Evolutionary conservation across 495 filamentous ascomycete species (phyloP), one percentile per base, ranked within the genome.

Genomic region (Pyronema domesticum): DNA sequence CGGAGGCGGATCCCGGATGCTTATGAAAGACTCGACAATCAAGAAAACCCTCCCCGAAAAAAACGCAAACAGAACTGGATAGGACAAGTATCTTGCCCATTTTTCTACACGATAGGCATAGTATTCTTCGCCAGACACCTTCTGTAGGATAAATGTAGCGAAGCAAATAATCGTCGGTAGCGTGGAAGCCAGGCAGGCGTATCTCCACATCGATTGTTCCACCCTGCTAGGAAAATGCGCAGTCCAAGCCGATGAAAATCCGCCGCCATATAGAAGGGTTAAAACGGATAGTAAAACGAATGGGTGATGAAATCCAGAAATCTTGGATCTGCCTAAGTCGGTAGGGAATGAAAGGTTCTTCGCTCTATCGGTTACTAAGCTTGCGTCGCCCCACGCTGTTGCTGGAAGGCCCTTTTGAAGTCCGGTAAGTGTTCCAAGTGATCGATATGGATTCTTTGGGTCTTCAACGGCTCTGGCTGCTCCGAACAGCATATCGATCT

Each of bases 171-270:
- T 34, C 10, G 47, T 17, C 10, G 47, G 47, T 1, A 50, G 30
- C 1, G 19, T 13, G 3, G 17, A 52, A 13, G 5, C 46, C 46
- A 48, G 37, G 17, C n/a, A 53, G 2, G 49, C 52, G 8, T 44
- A 19, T 7, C 55, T 55, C 55, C 58, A 60, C 15, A 57, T 43
- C 35, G 10, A 57, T 11, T 15, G 37, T 35, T 57, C 58, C 10
- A 51, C 2, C 1, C 30, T 9, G 0, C 55, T 50, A 1, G 55
- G 58, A 43, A 57, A 60, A 44, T 60, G 55, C 1, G 6, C n/a
- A 34, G 57, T 57, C 58, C 55, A 60, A 30, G 23, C 23, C 23
- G 23, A 30, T 30, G 23, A 30, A 30, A 30, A 30, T 30, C 23
- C 11, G 51, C 10, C 35, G 18, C 46, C 36, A 33, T 49, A 23